Conservation (phyloP, 768 basidiomycete species). For the Xerocomellus intermedius region DNA sequence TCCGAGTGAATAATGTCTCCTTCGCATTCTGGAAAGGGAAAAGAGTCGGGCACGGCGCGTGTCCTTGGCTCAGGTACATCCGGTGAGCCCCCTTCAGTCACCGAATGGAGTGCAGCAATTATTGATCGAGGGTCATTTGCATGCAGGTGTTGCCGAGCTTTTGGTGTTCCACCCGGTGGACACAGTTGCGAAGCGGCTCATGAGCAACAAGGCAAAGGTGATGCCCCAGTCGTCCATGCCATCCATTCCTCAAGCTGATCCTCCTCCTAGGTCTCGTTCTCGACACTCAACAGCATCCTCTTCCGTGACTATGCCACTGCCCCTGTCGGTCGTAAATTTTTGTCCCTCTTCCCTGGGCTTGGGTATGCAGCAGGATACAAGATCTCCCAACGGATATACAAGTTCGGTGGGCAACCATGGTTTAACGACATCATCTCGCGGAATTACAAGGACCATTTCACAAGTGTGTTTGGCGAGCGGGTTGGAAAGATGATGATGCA, state of each 20-base stretch:
- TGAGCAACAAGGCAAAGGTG: conserved; percentile 94
- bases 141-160: conserved; percentile 87
- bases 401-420: conserved; percentile 98
- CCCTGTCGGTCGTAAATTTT: conserved; percentile 60
- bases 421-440: conserved; percentile 89
- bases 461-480: conserved; percentile 84
- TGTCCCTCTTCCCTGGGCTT: conserved; percentile 96
- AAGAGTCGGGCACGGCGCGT: conserved; percentile 87
- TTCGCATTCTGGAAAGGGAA: conserved; percentile 44
- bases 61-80: conserved; percentile 90
- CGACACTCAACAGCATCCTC: conserved; percentile 70
- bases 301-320: conserved; percentile 83
- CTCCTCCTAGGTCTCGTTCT: conserved; percentile 53
- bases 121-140: not conserved
- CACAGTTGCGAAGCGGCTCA: conserved; percentile 96
- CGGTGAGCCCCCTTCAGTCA: conserved; percentile 43
- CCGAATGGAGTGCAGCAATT: not conserved
- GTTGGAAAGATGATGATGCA: conserved; percentile 96
- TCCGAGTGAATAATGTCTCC: conserved; percentile 44
- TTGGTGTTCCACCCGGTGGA: conserved; percentile 95
- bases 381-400: conserved; percentile 89
- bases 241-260: not conserved
- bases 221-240: not conserved
- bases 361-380: conserved; percentile 99
- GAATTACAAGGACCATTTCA: conserved; percentile 81